phyloP scores from a whole-genome alignment of 192 early-diverging fungal genomes.

The Backusella morwellensis region DNA sequence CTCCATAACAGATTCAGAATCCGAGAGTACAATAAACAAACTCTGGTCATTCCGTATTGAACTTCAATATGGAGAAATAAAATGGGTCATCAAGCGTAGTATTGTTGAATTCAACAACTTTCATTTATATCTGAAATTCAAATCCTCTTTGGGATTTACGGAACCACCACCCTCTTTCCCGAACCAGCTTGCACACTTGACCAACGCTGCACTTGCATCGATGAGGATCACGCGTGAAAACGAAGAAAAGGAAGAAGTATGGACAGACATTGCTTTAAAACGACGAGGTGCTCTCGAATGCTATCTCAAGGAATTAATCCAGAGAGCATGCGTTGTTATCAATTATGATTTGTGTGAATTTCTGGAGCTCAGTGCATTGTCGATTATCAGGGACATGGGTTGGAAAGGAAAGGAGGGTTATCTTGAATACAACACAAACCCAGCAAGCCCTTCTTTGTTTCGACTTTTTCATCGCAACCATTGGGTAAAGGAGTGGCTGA shows the following conservation, averaged over 20 bases:
- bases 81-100: conserved; percentile 73
- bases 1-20: conserved; percentile 26
- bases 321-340: conserved; percentile 56
- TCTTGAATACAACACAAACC: conserved; percentile 60
- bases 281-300: conserved; percentile 56
- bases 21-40: conserved; percentile 1
- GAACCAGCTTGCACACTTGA: conserved; percentile 17
- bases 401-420: conserved; percentile 87
- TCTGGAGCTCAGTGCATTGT: conserved; percentile 69
- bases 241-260: conserved; percentile 21
- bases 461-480: conserved; percentile 6
- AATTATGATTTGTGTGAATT: conserved; percentile 76
- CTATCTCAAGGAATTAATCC: conserved; percentile 60
- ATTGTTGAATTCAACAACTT: conserved; percentile 64
- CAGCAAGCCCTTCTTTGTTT: conserved; percentile 8
- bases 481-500: conserved; percentile 69
- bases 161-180: conserved; percentile 30
- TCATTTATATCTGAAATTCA: conserved; percentile 53
- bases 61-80: conserved; percentile 66
- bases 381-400: conserved; percentile 72
- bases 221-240: conserved; percentile 7
- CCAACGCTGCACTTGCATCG: not conserved
- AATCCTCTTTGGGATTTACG: conserved; percentile 17
- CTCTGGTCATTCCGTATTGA: conserved; percentile 26
- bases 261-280: conserved; percentile 43